These are phyloP conservation scores for Nitzschia palea DNA, from an alignment of 108 stramenopile genomes.

Conservation along the genomic window DNA sequence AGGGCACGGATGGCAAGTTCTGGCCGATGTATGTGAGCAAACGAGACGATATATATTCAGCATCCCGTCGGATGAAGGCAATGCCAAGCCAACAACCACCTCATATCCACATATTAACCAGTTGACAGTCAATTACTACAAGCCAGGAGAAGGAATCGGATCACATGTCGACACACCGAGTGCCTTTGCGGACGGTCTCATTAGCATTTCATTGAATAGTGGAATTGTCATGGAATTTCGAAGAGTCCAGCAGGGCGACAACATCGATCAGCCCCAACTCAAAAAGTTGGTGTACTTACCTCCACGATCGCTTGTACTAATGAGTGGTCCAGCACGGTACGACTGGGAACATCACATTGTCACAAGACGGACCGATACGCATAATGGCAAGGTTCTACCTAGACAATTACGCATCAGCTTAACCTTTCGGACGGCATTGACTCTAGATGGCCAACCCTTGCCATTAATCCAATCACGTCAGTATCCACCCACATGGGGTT, in stretches of 20 bases:
- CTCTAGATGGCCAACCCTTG: conserved; percentile 46
- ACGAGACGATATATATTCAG: conserved; percentile 41
- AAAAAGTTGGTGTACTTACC: conserved; percentile 79
- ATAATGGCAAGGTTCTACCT: conserved; percentile 62
- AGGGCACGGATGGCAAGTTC: conserved; percentile 68
- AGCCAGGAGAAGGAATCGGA: conserved; percentile 85
- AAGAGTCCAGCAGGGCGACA: conserved; percentile 20
- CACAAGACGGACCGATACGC: conserved; percentile 80
- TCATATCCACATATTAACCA: conserved; percentile 70
- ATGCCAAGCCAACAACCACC: neutral
- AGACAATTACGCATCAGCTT: conserved; percentile 76
- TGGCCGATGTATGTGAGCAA: conserved; percentile 70
- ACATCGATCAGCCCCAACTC: conserved; percentile 12
- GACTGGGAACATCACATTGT: conserved; percentile 90
- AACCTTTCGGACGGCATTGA: conserved; percentile 78
- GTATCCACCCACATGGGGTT: conserved; percentile 75
- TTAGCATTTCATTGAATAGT: conserved; percentile 71
- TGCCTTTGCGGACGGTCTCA: conserved; percentile 86
- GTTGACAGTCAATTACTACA: conserved; percentile 85
- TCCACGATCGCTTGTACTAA: conserved; percentile 66
- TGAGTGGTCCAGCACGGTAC: conserved; percentile 79
- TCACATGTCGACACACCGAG: conserved; percentile 85
- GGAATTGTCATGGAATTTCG: conserved; percentile 91
- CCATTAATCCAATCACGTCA: conserved; percentile 44
- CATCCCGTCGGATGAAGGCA: neutral